Percentiles rank a stretch among this genome's conserved stretches.
Conservation (phyloP, 805 yeast genomes). For the Candida vaughaniae region DNA sequence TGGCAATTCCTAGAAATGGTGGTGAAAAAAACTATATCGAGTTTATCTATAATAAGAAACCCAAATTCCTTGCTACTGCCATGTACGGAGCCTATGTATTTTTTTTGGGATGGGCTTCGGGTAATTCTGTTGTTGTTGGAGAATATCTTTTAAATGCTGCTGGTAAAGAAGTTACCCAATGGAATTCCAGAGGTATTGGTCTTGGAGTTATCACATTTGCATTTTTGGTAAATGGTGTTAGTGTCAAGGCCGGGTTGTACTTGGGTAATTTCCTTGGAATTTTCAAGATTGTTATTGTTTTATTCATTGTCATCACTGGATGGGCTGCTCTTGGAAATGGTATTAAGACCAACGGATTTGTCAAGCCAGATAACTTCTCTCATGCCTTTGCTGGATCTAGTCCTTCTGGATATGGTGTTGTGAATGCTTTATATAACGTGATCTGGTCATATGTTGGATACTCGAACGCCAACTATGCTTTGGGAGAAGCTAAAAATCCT, state of each 20-base stretch:
- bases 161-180: constrained; percentile 60
- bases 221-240: constrained; percentile 58
- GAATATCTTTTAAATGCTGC: constrained; percentile 77
- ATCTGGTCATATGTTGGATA: constrained; percentile 86
- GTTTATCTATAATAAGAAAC: constrained; percentile 58
- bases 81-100: constrained; percentile 67
- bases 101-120: constrained; percentile 82
- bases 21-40: constrained; percentile 85
- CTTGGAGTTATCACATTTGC: constrained; percentile 72
- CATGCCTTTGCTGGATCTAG: constrained; percentile 55
- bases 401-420: constrained; percentile 67
- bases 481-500: constrained; percentile 77
- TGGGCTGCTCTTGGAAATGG: constrained; percentile 84
- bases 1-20: constrained; percentile 75
- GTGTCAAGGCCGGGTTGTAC: constrained; percentile 64
- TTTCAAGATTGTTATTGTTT: constrained; percentile 69
- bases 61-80: constrained; percentile 64
- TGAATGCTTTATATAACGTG: constrained; percentile 75
- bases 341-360: constrained; percentile 44
- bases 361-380: constrained; percentile 57
- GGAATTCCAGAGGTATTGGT: constrained; percentile 80
- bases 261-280: constrained; percentile 64
- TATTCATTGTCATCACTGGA: constrained; percentile 72
- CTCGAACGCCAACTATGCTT: constrained; percentile 79
- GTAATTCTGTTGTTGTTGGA: constrained; percentile 79